Evolutionary conservation across 768 basidiomycete genomes (phyloP).

Genomic region (Pleurotus citrinopileatus): DNA sequence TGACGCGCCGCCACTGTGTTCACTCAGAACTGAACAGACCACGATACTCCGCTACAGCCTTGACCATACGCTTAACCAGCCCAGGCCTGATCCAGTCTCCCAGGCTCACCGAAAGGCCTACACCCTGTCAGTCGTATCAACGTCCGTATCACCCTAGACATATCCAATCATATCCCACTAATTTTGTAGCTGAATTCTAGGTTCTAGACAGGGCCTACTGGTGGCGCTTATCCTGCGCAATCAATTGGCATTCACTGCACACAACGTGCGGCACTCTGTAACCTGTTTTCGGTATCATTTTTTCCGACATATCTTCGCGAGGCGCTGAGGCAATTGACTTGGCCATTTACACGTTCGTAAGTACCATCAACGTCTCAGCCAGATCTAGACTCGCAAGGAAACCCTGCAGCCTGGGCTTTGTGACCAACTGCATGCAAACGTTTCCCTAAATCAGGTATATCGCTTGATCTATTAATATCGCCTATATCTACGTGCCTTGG

Average conservation of each 20-base stretch:
- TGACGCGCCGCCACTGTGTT: too few relatives aligned
- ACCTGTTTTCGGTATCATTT: background rate
- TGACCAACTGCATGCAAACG: too few relatives aligned
- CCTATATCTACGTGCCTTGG: too few relatives aligned
- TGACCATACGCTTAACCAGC: background rate
- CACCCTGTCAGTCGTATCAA: background rate
- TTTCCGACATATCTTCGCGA: background rate
- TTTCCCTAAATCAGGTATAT: too few relatives aligned
- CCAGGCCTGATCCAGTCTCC: background rate
- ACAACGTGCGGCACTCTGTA: background rate
- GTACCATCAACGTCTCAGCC: background rate
- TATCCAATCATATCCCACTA: slow-evolving; percentile 1
- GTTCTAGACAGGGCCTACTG: slow-evolving; percentile 5
- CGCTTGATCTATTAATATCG: too few relatives aligned
- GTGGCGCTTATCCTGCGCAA: background rate
- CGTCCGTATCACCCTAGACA: background rate
- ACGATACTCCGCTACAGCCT: too few relatives aligned
- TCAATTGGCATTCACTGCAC: background rate
- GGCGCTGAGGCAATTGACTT: too few relatives aligned
- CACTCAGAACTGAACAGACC: too few relatives aligned
- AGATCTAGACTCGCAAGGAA: background rate
- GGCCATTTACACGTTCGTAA: background rate
- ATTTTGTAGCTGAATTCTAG: background rate
- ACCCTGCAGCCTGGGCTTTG: too few relatives aligned
- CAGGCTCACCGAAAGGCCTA: background rate